Evolutionary conservation across 805 yeast genomes (phyloP), one percentile per base, ranked within the genome.

Genomic region (Huiozyma naganishii): DNA sequence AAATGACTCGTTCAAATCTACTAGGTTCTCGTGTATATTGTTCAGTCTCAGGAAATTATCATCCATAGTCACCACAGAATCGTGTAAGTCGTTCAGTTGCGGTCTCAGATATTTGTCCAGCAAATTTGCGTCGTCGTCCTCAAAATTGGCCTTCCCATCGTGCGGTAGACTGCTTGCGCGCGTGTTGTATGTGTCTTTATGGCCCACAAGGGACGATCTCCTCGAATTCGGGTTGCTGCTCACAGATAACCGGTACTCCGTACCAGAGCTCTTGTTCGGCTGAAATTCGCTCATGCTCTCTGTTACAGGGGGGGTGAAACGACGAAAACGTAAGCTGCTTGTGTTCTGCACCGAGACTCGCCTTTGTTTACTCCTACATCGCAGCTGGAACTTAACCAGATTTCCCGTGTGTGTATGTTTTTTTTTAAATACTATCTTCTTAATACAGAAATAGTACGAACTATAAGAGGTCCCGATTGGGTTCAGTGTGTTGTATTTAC

Each of bases 1-100:
- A 52, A 88, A 76, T 2, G 86, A 75, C 61, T 87, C 96, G 57
- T 86, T 86, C 61, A 88, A 80, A 29, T 70, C 66, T 3, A 72
- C 70, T 17, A 88, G 62, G 6, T 76, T 74, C 37, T 78, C 75
- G 61, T 86, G 87, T 8, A 81, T 72, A 41, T 62, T 63, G 42
- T 75, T 75, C 34, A 86, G 59, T 36, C 72, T 69, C n/a, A 69
- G 67, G 62, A 83, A 68, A 48, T 83, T 77, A 27, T 69, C 63
- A 45, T 78, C 82, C 41, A 86, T 64, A 17, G 76, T 80, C 13
- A 65, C 70, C 48, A 76, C 54, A 1, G 74, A 68, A 49, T 77
- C 81, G 23, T 69, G 61, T 12, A 76, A 52, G 37, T 68, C 69
- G 39, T 66, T 66, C 32, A 76, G 66, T 40, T 67, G 65, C 5